phyloP scores from a whole-genome alignment of 164 flowering plant genomes.

The Buxus sempervirens region DNA sequence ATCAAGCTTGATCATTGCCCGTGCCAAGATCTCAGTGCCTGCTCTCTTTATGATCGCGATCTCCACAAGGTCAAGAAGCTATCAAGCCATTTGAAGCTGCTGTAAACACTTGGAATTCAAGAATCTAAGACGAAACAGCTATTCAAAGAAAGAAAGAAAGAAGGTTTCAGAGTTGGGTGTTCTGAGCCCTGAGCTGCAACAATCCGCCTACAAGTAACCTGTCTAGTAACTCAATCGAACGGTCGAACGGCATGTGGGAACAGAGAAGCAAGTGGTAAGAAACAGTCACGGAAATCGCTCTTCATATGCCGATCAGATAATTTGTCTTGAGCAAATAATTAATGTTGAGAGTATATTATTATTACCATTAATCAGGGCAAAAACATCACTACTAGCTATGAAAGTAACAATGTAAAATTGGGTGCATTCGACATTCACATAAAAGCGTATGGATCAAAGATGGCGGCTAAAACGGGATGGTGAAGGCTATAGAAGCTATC shows the following conservation, averaged over 20 bases:
- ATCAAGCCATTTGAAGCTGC: too few relatives aligned
- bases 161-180: constrained; percentile 24
- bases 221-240: constrained; percentile 22
- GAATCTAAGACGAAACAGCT: constrained; percentile 15
- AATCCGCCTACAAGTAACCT: constrained; percentile 24
- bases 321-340: constrained; percentile 68
- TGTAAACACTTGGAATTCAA: too few relatives aligned
- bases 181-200: constrained; percentile 15
- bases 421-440: constrained; percentile 90
- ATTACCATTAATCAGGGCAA: constrained; percentile 7
- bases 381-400: constrained; percentile 1
- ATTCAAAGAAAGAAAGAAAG: constrained; percentile 19
- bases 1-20: too few relatives aligned
- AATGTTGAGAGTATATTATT: constrained; percentile 23
- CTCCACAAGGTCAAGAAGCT: too few relatives aligned
- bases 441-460: constrained; percentile 88
- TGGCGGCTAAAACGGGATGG: constrained; percentile 87
- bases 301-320: constrained; percentile 50
- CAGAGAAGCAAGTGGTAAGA: constrained; percentile 28
- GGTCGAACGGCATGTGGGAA: constrained; percentile 13
- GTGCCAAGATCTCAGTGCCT: too few relatives aligned
- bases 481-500: constrained; percentile 61
- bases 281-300: constrained; percentile 19
- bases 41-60: too few relatives aligned
- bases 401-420: constrained; percentile 20